Evolutionary conservation across 257 asterid genomes (phyloP), one percentile per base, ranked within the genome.

Genomic region (Echites panduratus): DNA sequence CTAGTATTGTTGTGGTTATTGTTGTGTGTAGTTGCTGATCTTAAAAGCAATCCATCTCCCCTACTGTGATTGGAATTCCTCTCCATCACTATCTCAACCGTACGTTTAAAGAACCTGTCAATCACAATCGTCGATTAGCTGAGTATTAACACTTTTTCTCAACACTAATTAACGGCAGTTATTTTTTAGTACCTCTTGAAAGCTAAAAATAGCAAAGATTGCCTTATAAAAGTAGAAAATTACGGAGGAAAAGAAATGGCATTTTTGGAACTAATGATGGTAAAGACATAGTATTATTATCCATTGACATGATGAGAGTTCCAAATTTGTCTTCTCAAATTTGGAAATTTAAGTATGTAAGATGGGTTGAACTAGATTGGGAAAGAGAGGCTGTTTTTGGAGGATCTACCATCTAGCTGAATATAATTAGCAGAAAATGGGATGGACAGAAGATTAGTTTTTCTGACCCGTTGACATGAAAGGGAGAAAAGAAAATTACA

Each of bases 1-100:
- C 82, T 82, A 53, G 59, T 20, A 48, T 86, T 76, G 70, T 87
- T 87, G 32, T 86, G 76, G 70, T 87, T 87, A 26, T 70, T 52
- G 12, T 47, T 47, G n/a, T 62, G 56, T 40, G 61, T 50, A 7
- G 71, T 66, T 38, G 65, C 38, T 38, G 95, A 88, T 80, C 91
- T 86, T 80, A 84, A 49, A 72, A 82, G 40, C 66, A 80, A 61
- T 52, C 84, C 79, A 52, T 88, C 93, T 29, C 88, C 87, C 73
- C 78, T 76, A 70, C 69, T 73, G 71, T 70, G 49, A 76, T 70
- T 76, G 24, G 72, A 79, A 75, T 85, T 85, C 84, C 89, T 86
- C 83, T 91, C 95, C 97, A 91, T 94, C 77, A 50, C 63, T 58
- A 54, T 68, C 65, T 57, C 43, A 7, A 41, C 71, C 72, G 40